Evolutionary conservation across 1,139 yeast species (phyloP).

Genomic region (Magnusiomyces paraingens): DNA sequence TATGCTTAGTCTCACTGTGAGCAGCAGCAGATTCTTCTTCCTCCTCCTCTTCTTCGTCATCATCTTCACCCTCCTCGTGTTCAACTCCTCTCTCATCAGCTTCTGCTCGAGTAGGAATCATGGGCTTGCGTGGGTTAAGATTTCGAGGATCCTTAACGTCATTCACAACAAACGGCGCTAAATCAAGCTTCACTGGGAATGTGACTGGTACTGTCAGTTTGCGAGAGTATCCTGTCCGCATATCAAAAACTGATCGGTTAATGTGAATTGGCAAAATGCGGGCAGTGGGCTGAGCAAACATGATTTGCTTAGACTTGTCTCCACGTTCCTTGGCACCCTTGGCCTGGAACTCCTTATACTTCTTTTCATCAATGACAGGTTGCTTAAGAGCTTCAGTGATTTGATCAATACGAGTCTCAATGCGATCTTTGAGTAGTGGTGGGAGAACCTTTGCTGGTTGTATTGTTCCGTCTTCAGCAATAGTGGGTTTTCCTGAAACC

Average conservation of each 20-base stretch:
- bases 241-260: conserved; percentile 88
- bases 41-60: conserved; percentile 16
- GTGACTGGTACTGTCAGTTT: conserved; percentile 79
- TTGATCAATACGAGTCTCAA: conserved; percentile 46
- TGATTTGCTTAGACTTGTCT: conserved; percentile 75
- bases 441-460: neutral
- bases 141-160: conserved; percentile 52
- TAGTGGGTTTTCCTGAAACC: too few relatives aligned
- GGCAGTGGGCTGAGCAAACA: conserved; percentile 69
- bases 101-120: conserved; percentile 33
- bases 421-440: conserved; percentile 32
- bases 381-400: conserved; percentile 53
- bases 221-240: conserved; percentile 71
- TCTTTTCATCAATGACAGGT: conserved; percentile 72
- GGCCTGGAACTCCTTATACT: conserved; percentile 65
- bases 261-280: conserved; percentile 79
- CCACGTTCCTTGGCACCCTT: conserved; percentile 70
- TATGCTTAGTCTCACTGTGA: neutral
- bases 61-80: conserved; percentile 21
- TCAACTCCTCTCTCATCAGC: conserved; percentile 5
- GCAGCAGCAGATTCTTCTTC: conserved; percentile 5
- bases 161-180: conserved; percentile 64
- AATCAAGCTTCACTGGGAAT: conserved; percentile 60
- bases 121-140: conserved; percentile 70
- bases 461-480: too few relatives aligned